Conservation (phyloP, 2,329 filamentous ascomycete genomes). For the Alternaria sp. region DNA sequence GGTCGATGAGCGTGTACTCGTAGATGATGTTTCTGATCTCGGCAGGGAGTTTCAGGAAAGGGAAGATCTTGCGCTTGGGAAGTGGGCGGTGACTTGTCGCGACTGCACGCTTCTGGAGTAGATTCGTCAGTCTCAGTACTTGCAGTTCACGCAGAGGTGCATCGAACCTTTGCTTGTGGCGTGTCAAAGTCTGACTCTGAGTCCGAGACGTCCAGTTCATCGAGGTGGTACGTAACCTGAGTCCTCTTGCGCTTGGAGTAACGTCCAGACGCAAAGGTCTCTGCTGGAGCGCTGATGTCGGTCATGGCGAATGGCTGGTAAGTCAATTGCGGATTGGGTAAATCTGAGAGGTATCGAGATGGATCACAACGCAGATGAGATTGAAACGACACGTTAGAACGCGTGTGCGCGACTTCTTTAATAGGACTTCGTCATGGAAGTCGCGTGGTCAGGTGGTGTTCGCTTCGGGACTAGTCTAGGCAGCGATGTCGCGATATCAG, state of each 20-base stretch:
- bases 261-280: conserved; percentile 25
- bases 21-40: conserved; percentile 47
- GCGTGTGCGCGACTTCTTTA: conserved; percentile 24
- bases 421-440: conserved; percentile 15
- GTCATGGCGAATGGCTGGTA: conserved; percentile 18
- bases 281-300: conserved; percentile 9
- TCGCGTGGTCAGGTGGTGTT: conserved; percentile 20
- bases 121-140: not conserved
- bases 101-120: conserved; percentile 30
- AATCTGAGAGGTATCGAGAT: not conserved
- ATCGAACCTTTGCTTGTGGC: conserved; percentile 34
- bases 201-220: conserved; percentile 30
- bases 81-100: conserved; percentile 21
- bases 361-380: conserved; percentile 12
- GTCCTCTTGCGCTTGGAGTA: conserved; percentile 45
- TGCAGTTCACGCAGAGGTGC: not conserved
- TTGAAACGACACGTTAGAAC: conserved; percentile 30
- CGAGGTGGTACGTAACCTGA: conserved; percentile 38
- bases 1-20: conserved; percentile 32
- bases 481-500: conserved; percentile 34
- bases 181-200: conserved; percentile 22
- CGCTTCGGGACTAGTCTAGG: conserved; percentile 38
- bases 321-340: not conserved
- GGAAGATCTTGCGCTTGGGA: conserved; percentile 41
- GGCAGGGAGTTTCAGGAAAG: conserved; percentile 42